Conservation (phyloP, 768 basidiomycete genomes). For the Rhodocollybia butyracea region DNA sequence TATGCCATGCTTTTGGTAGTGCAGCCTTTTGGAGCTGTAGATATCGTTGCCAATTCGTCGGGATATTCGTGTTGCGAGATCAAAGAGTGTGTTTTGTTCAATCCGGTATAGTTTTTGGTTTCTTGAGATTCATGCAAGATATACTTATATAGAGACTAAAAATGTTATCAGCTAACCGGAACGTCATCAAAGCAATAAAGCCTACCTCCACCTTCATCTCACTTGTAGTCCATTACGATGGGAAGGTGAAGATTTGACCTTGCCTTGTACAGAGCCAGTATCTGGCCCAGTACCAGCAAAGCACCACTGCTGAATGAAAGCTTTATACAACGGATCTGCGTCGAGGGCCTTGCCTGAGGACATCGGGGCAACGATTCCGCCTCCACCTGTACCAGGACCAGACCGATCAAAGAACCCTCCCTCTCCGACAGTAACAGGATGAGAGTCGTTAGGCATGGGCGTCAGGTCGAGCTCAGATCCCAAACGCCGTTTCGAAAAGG, state of each 20-base stretch:
- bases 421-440: background rate
- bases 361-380: background rate
- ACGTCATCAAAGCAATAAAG: too few relatives aligned
- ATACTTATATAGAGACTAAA: too few relatives aligned
- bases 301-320: conserved; percentile 7
- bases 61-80: too few relatives aligned
- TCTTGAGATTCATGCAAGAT: too few relatives aligned
- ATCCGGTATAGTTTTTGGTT: too few relatives aligned
- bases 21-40: too few relatives aligned
- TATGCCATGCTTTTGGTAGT: too few relatives aligned
- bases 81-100: too few relatives aligned
- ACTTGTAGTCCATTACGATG: background rate
- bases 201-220: background rate
- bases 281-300: background rate
- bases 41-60: too few relatives aligned
- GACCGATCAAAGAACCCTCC: background rate
- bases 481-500: background rate
- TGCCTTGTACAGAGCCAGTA: background rate
- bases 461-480: background rate
- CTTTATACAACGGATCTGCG: background rate
- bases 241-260: background rate
- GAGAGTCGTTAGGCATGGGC: background rate
- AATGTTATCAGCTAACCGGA: too few relatives aligned
- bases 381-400: background rate
- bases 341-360: background rate